These are phyloP conservation scores for Auriscalpium microsporum DNA, from an alignment of 768 basidiomycete genomes.

Conservation along the genomic window DNA sequence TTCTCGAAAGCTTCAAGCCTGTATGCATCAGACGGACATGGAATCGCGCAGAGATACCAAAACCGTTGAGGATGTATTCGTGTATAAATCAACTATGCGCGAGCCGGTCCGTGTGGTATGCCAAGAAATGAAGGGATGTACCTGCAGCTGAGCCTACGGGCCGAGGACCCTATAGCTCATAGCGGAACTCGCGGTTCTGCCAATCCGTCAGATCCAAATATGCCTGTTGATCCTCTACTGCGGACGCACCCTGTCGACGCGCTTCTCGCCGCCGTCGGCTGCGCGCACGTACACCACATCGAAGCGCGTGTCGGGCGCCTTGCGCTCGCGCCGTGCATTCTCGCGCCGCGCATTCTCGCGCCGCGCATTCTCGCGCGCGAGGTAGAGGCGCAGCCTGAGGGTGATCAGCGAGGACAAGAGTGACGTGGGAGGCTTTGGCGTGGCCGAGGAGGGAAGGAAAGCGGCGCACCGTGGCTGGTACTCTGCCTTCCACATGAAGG, in stretches of 20 bases:
- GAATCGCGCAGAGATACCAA: no score
- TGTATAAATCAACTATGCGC: no score
- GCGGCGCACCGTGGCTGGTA: no score
- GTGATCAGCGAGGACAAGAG: conserved; percentile 46
- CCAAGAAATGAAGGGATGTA: no score
- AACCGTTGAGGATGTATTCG: no score
- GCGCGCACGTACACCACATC: conserved; percentile 59
- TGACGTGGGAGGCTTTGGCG: conserved; percentile 31
- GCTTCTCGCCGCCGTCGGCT: conserved; percentile 53
- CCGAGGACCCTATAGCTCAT: conserved; percentile 36
- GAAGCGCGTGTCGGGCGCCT: conserved; percentile 42
- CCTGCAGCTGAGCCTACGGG: no score
- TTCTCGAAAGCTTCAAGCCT: no score
- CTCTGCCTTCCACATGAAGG: no score
- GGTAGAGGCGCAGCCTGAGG: conserved; percentile 47
- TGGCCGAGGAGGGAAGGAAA: neutral
- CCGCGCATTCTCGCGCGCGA: conserved; percentile 55
- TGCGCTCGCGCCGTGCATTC: conserved; percentile 47
- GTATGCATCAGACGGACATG: no score
- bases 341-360: no score
- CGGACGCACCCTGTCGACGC: conserved; percentile 51
- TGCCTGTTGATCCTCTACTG: conserved; percentile 29
- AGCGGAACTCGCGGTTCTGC: conserved; percentile 69
- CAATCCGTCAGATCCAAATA: conserved; percentile 73
- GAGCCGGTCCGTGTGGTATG: no score